Conservation (phyloP, 352 stramenopile genomes). For the Aphanomyces invadans region DNA sequence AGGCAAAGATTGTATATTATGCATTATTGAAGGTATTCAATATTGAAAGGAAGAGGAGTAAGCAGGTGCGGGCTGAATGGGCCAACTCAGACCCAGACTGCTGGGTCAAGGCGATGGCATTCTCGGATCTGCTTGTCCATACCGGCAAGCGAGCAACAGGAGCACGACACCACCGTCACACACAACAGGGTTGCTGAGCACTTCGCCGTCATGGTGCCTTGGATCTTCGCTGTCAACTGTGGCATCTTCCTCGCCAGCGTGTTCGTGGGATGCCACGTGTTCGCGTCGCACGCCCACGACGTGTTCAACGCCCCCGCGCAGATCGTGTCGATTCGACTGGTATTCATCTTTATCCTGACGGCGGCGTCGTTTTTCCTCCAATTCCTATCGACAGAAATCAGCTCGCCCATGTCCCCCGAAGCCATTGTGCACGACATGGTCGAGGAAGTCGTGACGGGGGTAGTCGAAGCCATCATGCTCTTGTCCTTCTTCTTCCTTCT, state of each 20-base stretch:
- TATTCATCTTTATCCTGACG: constrained; percentile 8
- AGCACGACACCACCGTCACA: too few species aligned
- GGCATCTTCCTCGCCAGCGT: not conserved
- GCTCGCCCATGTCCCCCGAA: not conserved
- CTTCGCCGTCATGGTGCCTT: not conserved
- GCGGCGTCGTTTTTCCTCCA: constrained; percentile 4
- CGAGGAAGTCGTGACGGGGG: not conserved
- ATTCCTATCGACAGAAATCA: constrained; percentile 7
- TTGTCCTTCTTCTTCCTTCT: constrained; percentile 7
- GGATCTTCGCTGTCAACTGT: not conserved
- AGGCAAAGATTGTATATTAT: not conserved
- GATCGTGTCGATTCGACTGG: not conserved
- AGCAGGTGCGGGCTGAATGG: not conserved
- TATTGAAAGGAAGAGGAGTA: not conserved
- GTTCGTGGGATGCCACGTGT: not conserved
- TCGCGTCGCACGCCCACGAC: not conserved
- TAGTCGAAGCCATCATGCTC: constrained; percentile 13
- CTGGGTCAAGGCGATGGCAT: not conserved
- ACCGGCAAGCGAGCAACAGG: too few species aligned
- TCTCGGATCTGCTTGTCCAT: not conserved
- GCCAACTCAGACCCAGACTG: not conserved
- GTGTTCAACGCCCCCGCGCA: constrained; percentile 5
- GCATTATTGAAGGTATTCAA: not conserved
- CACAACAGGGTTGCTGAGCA: too few species aligned
- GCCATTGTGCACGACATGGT: constrained; percentile 9